Conservation (phyloP, 2,329 filamentous ascomycete genomes). For the Pseudogymnoascus sp. region DNA sequence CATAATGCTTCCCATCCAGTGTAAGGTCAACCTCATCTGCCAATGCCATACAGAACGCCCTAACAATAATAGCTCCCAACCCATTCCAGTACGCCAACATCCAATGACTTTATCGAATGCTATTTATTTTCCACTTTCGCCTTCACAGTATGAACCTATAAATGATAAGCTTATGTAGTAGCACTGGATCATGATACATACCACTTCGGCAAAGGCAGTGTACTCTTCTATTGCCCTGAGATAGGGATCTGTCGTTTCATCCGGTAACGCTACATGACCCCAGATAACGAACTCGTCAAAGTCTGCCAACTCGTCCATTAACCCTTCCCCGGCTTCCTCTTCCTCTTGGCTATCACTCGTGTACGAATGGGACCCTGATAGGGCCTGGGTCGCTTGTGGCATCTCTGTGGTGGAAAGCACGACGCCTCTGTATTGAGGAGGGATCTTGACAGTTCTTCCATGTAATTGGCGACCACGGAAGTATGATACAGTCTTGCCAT, state of each 20-base stretch:
- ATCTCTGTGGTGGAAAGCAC: slow-evolving; percentile 45
- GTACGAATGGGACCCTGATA: slow-evolving; percentile 23
- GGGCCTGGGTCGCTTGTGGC: slow-evolving; percentile 29
- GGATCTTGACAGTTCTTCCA: slow-evolving; percentile 59
- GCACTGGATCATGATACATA: slow-evolving; percentile 28
- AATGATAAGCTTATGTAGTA: not conserved
- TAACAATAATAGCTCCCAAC: not conserved
- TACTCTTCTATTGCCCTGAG: slow-evolving; percentile 73
- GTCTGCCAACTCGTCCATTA: slow-evolving; percentile 54
- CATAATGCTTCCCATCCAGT: not conserved
- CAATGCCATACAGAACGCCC: not conserved
- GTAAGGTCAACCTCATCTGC: not conserved
- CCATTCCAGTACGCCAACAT: not conserved
- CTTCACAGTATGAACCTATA: not conserved
- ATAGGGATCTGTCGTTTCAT: slow-evolving; percentile 59
- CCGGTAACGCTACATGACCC: slow-evolving; percentile 66
- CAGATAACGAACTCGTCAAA: slow-evolving; percentile 79
- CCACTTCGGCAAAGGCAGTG: slow-evolving; percentile 64
- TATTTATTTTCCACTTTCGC: not conserved
- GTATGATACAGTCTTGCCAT: slow-evolving; percentile 51
- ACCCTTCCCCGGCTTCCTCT: slow-evolving; percentile 42
- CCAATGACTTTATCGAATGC: not conserved
- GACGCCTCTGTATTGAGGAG: slow-evolving; percentile 63
- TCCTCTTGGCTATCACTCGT: slow-evolving; percentile 40
- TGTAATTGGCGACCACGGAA: slow-evolving; percentile 75